Evolutionary conservation across 805 yeast species (phyloP).

Genomic region (Cyberlindnera japonica): DNA sequence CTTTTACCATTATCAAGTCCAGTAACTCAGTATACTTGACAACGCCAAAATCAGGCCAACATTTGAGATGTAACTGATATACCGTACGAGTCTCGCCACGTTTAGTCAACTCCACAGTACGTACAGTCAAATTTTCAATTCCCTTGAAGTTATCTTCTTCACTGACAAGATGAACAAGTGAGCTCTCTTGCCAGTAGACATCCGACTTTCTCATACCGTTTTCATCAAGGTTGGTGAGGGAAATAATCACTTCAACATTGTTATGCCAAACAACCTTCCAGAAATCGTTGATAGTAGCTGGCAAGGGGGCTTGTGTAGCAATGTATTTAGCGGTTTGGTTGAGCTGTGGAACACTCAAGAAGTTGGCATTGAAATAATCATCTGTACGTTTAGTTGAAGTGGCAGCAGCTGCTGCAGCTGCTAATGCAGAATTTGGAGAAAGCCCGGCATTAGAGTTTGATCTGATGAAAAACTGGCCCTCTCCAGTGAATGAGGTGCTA

Average conservation of each 20-base stretch:
- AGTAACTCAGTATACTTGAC: slow-evolving; percentile 38
- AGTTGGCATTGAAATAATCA: slow-evolving; percentile 55
- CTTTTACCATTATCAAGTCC: slow-evolving; percentile 31
- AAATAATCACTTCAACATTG: slow-evolving; percentile 63
- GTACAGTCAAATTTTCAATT: slow-evolving; percentile 31
- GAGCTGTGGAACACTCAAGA: slow-evolving; percentile 39
- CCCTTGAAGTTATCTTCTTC: slow-evolving; percentile 29
- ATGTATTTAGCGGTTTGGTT: slow-evolving; percentile 49
- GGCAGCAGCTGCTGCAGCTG: slow-evolving; percentile 12
- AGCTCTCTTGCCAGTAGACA: slow-evolving; percentile 70
- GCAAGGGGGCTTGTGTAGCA: slow-evolving; percentile 89
- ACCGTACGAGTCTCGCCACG: slow-evolving; percentile 39
- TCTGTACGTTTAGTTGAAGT: slow-evolving; percentile 9
- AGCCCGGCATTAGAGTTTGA: background rate
- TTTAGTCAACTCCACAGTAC: slow-evolving; percentile 25
- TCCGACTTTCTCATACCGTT: slow-evolving; percentile 76
- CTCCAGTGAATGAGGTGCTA: slow-evolving; percentile 10
- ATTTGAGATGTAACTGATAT: slow-evolving; percentile 66
- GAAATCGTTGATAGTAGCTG: slow-evolving; percentile 76
- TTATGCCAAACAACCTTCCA: slow-evolving; percentile 79
- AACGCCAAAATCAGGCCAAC: slow-evolving; percentile 84
- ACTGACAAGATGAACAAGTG: slow-evolving; percentile 33
- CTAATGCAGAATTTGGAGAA: slow-evolving; percentile 27
- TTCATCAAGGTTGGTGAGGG: slow-evolving; percentile 73
- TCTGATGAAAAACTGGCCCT: slow-evolving; percentile 4